These are phyloP conservation scores for Physcia stellaris DNA, from an alignment of 495 filamentous ascomycete genomes.

Conservation along the genomic window DNA sequence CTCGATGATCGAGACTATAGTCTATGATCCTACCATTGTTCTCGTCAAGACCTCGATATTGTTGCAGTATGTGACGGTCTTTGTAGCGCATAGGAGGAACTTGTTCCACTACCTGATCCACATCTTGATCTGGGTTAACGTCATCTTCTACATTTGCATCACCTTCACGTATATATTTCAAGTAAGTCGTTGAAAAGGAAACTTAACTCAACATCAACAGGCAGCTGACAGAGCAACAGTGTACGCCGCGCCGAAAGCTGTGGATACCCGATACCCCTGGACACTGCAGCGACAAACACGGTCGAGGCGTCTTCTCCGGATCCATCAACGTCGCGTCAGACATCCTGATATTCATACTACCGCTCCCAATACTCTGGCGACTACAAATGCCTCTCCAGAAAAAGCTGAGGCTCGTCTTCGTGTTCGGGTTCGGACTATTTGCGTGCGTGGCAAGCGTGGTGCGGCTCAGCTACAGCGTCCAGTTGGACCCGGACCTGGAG, in stretches of 20 bases:
- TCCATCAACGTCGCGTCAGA: conserved; percentile 4
- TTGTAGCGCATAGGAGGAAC: neutral
- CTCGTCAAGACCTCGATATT: conserved; percentile 2
- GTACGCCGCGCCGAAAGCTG: neutral
- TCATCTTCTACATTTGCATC: conserved; percentile 6
- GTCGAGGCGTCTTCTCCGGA: conserved; percentile 2
- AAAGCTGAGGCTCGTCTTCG: conserved; percentile 1
- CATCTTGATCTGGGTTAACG: conserved; percentile 9
- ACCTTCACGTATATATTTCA: conserved; percentile 1
- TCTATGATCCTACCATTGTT: conserved; percentile 1
- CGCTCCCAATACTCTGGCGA: neutral
- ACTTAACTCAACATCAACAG: too few relatives aligned
- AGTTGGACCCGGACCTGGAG: neutral
- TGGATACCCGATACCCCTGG: conserved; percentile 7
- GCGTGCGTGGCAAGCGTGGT: conserved; percentile 1
- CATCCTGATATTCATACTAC: conserved; percentile 3
- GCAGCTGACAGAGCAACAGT: neutral
- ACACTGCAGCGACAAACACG: conserved; percentile 14
- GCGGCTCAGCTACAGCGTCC: neutral
- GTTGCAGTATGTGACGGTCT: conserved; percentile 1
- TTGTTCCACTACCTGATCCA: conserved; percentile 4
- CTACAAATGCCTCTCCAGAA: conserved; percentile 1
- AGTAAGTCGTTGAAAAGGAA: neutral
- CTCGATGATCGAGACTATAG: conserved; percentile 1
- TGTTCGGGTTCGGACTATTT: conserved; percentile 1